phyloP scores from a whole-genome alignment of 495 filamentous ascomycete genomes.

The Penicillium odoratum region DNA sequence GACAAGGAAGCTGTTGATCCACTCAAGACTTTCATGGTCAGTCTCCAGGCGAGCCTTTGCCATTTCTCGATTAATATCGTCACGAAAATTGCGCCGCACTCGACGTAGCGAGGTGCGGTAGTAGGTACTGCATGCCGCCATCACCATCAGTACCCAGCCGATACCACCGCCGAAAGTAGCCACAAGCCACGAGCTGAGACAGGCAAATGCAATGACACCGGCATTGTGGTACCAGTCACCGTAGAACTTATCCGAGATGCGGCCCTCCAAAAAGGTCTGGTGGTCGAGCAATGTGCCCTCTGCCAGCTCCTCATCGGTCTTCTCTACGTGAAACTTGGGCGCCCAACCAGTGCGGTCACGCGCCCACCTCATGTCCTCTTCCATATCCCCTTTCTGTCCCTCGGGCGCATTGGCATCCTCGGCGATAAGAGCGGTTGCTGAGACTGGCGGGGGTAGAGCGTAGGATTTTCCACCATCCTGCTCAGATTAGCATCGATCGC shows the following conservation, averaged over 20 bases:
- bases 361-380: slow-evolving; percentile 65
- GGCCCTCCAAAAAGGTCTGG: slow-evolving; percentile 80
- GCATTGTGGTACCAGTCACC: slow-evolving; percentile 99
- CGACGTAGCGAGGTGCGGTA: slow-evolving; percentile 94
- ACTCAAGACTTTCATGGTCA: slow-evolving; percentile 91
- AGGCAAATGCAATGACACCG: slow-evolving; percentile 88
- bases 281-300: slow-evolving; percentile 78
- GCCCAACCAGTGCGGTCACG: slow-evolving; percentile 81
- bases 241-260: slow-evolving; percentile 85
- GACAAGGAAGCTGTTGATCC: slow-evolving; percentile 98
- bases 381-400: slow-evolving; percentile 42
- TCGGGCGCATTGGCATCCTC: slow-evolving; percentile 47
- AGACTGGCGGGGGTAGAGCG: slow-evolving; percentile 74
- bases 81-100: slow-evolving; percentile 92
- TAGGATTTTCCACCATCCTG: slow-evolving; percentile 71
- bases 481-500: neutral
- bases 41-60: slow-evolving; percentile 85
- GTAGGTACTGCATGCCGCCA: slow-evolving; percentile 90
- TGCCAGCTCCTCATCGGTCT: slow-evolving; percentile 49
- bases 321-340: slow-evolving; percentile 69
- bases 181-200: slow-evolving; percentile 84
- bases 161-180: slow-evolving; percentile 88
- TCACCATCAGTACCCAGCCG: slow-evolving; percentile 88
- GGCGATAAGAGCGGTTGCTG: slow-evolving; percentile 59
- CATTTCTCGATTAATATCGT: slow-evolving; percentile 93